Evolutionary conservation across 495 filamentous ascomycete genomes (phyloP).

Genomic region (Hyaloscypha hepaticicola): DNA sequence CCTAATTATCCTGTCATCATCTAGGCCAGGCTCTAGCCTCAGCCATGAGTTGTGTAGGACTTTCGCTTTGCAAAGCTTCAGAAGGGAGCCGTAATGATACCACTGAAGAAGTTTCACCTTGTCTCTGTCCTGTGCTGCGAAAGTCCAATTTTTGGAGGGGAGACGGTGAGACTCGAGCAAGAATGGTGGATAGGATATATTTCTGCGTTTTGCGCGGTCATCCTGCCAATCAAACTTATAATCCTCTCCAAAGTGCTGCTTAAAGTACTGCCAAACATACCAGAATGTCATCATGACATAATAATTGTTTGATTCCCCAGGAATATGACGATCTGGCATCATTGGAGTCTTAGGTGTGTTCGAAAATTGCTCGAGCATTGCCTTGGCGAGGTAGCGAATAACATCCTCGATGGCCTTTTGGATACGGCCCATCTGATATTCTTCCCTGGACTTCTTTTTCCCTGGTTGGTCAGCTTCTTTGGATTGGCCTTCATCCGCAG

Average conservation of each 20-base stretch:
- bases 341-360: neutral
- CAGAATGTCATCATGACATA: slow-evolving; percentile 3
- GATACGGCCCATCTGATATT: neutral
- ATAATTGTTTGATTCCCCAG: neutral
- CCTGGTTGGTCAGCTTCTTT: neutral
- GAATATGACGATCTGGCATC: neutral
- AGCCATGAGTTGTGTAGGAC: neutral
- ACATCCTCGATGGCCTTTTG: neutral
- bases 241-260: neutral
- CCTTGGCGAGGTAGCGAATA: neutral
- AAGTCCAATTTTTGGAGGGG: neutral
- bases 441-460: neutral
- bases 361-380: neutral
- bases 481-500: neutral
- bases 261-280: neutral
- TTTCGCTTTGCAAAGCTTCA: neutral
- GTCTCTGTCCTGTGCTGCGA: neutral
- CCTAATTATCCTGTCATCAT: neutral
- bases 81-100: neutral
- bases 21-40: neutral
- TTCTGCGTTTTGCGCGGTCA: neutral
- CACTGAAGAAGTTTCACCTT: slow-evolving; percentile 4
- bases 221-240: neutral
- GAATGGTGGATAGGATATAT: neutral
- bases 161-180: neutral